Evolutionary conservation across 139 green algal species (phyloP).

Genomic region (Astrephomene gubernaculifera): DNA sequence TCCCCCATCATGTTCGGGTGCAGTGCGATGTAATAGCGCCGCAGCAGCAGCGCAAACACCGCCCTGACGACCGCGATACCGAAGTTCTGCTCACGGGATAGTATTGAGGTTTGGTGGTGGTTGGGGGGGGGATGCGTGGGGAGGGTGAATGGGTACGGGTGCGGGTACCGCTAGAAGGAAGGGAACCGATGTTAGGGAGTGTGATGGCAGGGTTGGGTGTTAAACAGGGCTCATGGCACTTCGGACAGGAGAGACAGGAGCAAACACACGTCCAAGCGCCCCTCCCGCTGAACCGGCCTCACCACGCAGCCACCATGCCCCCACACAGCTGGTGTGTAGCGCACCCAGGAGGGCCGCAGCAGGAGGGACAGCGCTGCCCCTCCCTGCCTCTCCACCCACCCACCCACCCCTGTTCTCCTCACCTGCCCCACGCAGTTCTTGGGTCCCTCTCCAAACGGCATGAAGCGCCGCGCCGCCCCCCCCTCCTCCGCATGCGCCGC

Average conservation of each 20-base stretch:
- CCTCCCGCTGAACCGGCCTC: not conserved
- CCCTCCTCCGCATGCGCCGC: not conserved
- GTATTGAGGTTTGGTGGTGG: no score
- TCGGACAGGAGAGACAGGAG: not conserved
- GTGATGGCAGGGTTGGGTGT: not conserved
- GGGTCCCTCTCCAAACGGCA: slow-evolving; percentile 29
- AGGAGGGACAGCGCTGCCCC: no score
- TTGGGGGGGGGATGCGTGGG: not conserved
- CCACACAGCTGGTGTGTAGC: no score
- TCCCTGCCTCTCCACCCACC: not conserved
- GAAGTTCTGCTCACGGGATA: slow-evolving; percentile 18
- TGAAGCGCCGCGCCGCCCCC: slow-evolving; percentile 13
- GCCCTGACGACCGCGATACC: slow-evolving; percentile 11
- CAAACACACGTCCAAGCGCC: not conserved
- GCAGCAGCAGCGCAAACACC: slow-evolving; percentile 19
- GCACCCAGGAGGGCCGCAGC: no score
- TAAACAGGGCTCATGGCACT: not conserved
- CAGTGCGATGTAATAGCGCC: not conserved
- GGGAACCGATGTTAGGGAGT: not conserved
- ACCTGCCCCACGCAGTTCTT: slow-evolving; percentile 49
- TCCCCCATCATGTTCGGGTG: slow-evolving; percentile 9
- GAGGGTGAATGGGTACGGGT: not conserved
- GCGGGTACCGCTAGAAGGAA: no score
- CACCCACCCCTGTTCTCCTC: not conserved
- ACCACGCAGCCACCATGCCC: not conserved